These are phyloP conservation scores for Cercospora sesami DNA, from an alignment of 2,329 filamentous ascomycete genomes.

Conservation along the genomic window DNA sequence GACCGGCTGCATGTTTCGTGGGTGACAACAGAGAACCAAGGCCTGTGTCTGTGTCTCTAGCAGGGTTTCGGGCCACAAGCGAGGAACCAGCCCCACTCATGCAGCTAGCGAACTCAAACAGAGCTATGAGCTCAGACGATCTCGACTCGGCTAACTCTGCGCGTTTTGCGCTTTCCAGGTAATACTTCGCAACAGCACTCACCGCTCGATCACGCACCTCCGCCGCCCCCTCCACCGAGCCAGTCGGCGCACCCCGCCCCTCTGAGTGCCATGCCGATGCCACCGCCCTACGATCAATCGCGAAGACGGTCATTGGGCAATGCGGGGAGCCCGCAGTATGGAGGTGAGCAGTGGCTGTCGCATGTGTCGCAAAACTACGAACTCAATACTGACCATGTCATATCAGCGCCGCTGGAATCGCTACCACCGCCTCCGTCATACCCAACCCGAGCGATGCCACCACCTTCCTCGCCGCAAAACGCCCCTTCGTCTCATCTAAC, in stretches of 20 bases:
- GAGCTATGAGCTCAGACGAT: conserved; percentile 6
- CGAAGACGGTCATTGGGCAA: conserved; percentile 48
- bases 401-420: conserved; percentile 34
- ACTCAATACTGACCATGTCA: neutral
- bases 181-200: conserved; percentile 12
- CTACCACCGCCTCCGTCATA: conserved; percentile 43
- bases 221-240: conserved; percentile 24
- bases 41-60: neutral
- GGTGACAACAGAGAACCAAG: neutral
- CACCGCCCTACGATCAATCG: conserved; percentile 45
- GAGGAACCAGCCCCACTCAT: conserved; percentile 4
- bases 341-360: conserved; percentile 22
- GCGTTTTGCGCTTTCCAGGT: conserved; percentile 6
- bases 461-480: conserved; percentile 52
- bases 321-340: conserved; percentile 35
- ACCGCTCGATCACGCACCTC: conserved; percentile 21
- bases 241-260: conserved; percentile 31
- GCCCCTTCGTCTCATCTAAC: conserved; percentile 40
- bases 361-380: neutral
- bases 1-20: neutral
- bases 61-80: conserved; percentile 5
- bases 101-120: conserved; percentile 5
- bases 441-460: conserved; percentile 49
- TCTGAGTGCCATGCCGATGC: conserved; percentile 39
- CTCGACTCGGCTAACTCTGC: conserved; percentile 14